phyloP scores from a whole-genome alignment of 208 protist genomes.

The Vickermania ingenoplastis region DNA sequence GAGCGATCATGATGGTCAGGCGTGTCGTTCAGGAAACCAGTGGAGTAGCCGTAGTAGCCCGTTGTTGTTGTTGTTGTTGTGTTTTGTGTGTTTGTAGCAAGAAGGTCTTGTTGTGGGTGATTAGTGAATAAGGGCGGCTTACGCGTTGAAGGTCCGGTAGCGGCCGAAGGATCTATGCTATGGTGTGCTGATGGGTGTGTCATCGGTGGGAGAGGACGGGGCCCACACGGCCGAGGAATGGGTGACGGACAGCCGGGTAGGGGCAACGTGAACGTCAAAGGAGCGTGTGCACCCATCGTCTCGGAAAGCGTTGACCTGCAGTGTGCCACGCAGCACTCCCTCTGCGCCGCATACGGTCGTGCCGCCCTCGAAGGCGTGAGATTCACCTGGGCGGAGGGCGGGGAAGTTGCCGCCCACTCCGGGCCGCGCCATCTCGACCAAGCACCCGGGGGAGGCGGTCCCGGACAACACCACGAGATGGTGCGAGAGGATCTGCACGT shows the following conservation, averaged over 20 bases:
- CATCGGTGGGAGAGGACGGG: too few species aligned
- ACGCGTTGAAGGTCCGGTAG: too few species aligned
- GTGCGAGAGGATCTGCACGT: slow-evolving; percentile 68
- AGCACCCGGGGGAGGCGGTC: slow-evolving; percentile 3
- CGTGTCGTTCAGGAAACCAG: too few species aligned
- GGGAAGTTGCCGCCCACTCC: slow-evolving; percentile 75
- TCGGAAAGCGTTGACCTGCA: slow-evolving; percentile 78
- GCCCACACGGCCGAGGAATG: not conserved
- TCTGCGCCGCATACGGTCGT: slow-evolving; percentile 33
- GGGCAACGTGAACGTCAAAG: slow-evolving; percentile 63
- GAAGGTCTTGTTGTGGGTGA: too few species aligned
- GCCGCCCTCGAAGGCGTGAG: slow-evolving; percentile 69
- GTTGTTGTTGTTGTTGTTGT: too few species aligned
- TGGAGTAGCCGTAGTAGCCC: too few species aligned
- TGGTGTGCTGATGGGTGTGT: too few species aligned
- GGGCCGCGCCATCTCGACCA: slow-evolving; percentile 61
- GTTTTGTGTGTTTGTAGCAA: too few species aligned
- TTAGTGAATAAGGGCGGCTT: too few species aligned
- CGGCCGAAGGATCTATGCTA: too few species aligned
- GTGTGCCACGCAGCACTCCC: slow-evolving; percentile 70
- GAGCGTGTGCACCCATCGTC: slow-evolving; percentile 48
- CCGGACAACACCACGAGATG: slow-evolving; percentile 64
- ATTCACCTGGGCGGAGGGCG: slow-evolving; percentile 55
- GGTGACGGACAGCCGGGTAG: slow-evolving; percentile 38
- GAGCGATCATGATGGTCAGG: too few species aligned